Percentiles rank a stretch among this genome's conserved stretches.
Evolutionary conservation across 768 basidiomycete genomes (phyloP).

Genomic region (Lactifluus hygrophoroides): DNA sequence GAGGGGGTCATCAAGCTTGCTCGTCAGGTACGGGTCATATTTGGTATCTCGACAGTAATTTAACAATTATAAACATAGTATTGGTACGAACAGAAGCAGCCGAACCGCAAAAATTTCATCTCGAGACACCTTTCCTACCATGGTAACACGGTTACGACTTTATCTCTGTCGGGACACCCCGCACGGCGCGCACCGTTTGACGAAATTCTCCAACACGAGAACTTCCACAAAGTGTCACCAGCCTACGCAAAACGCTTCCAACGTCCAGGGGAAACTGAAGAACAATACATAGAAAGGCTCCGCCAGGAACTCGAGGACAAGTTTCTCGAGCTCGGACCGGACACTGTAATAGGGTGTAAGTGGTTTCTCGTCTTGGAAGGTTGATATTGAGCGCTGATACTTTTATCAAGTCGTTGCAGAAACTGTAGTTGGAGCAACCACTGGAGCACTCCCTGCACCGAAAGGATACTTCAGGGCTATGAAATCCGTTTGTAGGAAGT

Average conservation of each 20-base stretch:
- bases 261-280: slow-evolving; percentile 58
- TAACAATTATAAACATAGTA: slow-evolving; percentile 38
- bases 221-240: slow-evolving; percentile 82
- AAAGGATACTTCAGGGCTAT: slow-evolving; percentile 82
- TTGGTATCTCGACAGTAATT: not conserved
- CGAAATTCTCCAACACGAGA: slow-evolving; percentile 49
- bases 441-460: slow-evolving; percentile 66
- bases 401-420: slow-evolving; percentile 61
- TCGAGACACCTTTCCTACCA: slow-evolving; percentile 74
- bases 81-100: slow-evolving; percentile 59
- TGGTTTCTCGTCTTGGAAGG: slow-evolving; percentile 17
- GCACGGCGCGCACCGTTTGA: slow-evolving; percentile 60
- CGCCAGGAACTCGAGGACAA: slow-evolving; percentile 79
- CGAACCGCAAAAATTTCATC: slow-evolving; percentile 69
- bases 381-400: not conserved
- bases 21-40: slow-evolving; percentile 46
- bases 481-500: slow-evolving; percentile 75
- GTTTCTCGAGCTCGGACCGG: slow-evolving; percentile 71
- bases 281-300: slow-evolving; percentile 70
- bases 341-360: slow-evolving; percentile 77
- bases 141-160: slow-evolving; percentile 69
- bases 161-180: slow-evolving; percentile 62
- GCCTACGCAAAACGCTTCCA: slow-evolving; percentile 81
- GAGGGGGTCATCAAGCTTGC: slow-evolving; percentile 78
- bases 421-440: slow-evolving; percentile 82